phyloP scores from a whole-genome alignment of 345 rosid genomes.

The Aurinia saxatilis region DNA sequence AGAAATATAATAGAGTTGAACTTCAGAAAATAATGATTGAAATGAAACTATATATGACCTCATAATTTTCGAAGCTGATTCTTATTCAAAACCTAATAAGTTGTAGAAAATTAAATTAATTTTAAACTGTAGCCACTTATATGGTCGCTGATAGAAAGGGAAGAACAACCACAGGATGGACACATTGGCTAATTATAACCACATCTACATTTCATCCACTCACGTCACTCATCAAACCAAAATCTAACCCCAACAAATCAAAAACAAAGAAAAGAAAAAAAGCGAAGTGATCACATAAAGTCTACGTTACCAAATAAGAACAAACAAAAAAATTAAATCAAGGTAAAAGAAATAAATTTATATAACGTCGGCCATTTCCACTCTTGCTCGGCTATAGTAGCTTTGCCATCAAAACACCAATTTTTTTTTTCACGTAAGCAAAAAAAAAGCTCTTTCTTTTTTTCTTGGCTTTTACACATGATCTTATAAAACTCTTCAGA shows the following conservation, averaged over 20 bases:
- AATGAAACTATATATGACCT: background rate
- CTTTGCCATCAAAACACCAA: conserved; percentile 13
- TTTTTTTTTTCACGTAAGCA: conserved; percentile 11
- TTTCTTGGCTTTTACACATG: background rate
- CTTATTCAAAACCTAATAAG: background rate
- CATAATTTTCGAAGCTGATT: background rate
- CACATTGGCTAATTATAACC: conserved; percentile 21
- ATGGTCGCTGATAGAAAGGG: conserved; percentile 17
- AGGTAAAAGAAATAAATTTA: background rate
- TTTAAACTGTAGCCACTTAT: conserved; percentile 14
- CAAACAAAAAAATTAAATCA: conserved; percentile 14
- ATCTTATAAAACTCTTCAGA: background rate
- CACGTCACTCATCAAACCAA: conserved; percentile 25
- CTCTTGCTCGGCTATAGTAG: background rate
- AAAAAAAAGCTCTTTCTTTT: background rate
- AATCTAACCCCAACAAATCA: background rate
- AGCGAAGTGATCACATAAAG: conserved; percentile 19
- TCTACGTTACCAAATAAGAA: conserved; percentile 12
- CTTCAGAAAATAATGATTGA: background rate
- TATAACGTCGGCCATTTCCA: conserved; percentile 14
- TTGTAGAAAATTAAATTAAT: background rate
- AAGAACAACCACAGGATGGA: conserved; percentile 16
- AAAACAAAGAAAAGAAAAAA: background rate
- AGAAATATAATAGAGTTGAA: background rate
- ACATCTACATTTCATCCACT: conserved; percentile 25